Evolutionary conservation across 495 filamentous ascomycete species (phyloP), one percentile per base, ranked within the genome.

Genomic region (Achaetomiella virescens): DNA sequence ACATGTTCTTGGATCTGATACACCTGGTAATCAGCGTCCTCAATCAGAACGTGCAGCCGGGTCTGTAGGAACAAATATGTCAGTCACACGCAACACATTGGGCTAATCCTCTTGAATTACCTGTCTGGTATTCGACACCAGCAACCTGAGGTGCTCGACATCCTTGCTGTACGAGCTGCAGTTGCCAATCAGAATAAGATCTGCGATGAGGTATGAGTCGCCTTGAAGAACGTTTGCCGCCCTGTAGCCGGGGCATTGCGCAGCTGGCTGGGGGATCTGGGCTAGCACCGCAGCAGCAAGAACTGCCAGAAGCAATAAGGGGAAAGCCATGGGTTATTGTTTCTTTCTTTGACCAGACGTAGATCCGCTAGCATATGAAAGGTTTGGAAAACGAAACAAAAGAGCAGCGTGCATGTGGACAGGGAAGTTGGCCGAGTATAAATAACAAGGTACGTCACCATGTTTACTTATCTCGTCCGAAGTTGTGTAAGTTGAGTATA

Each of bases 21-120:
- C 24, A 88, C 81, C 41, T 83, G 75, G 52, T 85, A 77, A 22
- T 76, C 81, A 12, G 80, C 73, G 67, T 95, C 90, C 50, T 85
- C 79, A 48, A 96, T 91, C 57, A 86, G 79, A 59, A 95, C 87
- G 66, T 93, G 90, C 1, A 95, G 81, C 5, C 90, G 85, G 15
- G 79, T 75, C 33, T 87, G 88, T 91, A 9, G 33, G 12, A 46
- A 18, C 48, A 22, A n/a, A 15, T 70, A 50, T 61, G 48, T 41
- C 7, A 45, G 29, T 45, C n/a, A 10, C 9, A 20, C 11, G 12
- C 9, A 8, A 15, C 33, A 11, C 44, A 7, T 4, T 15, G 21
- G 56, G 10, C 31, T 36, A 42, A 2, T n/a, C 15, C 36, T 12
- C 14, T 72, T 79, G n/a, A n/a, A n/a, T 66, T 63, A 90, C 89